phyloP scores from a whole-genome alignment of 73 alveolate genomes.

The Tetrahymena malaccensis region DNA sequence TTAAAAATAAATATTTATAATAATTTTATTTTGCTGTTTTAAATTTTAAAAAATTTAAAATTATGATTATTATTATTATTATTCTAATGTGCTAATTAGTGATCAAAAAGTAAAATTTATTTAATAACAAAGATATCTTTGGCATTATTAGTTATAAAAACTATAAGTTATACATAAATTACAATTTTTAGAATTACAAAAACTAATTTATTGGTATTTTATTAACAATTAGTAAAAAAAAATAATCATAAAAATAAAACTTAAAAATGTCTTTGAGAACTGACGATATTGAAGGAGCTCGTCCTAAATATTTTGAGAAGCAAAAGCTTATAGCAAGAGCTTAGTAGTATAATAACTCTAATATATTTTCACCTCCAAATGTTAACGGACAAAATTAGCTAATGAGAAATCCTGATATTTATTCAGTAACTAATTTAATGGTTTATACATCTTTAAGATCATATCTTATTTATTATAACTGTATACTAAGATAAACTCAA shows the following conservation, averaged over 20 bases:
- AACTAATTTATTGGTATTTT: not conserved
- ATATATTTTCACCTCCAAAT: not conserved
- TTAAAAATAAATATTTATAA: too few species aligned
- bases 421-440: not conserved
- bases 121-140: too few species aligned
- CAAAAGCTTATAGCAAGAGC: not conserved
- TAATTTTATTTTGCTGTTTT: too few species aligned
- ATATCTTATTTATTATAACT: too few species aligned
- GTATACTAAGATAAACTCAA: too few species aligned
- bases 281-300: not conserved
- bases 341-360: not conserved
- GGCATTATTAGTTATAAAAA: not conserved
- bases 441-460: not conserved
- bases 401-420: not conserved
- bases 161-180: not conserved
- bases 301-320: not conserved
- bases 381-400: not conserved
- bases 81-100: too few species aligned
- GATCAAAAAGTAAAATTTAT: too few species aligned
- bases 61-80: too few species aligned
- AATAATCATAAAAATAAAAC: not conserved
- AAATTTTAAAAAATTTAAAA: too few species aligned
- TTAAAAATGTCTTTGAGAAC: not conserved
- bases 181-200: not conserved
- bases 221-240: not conserved